Percentiles rank a stretch among this genome's conserved stretches.
Conservation (phyloP, 371 early-diverging fungal genomes). For the Dinochytrium kinnereticum region DNA sequence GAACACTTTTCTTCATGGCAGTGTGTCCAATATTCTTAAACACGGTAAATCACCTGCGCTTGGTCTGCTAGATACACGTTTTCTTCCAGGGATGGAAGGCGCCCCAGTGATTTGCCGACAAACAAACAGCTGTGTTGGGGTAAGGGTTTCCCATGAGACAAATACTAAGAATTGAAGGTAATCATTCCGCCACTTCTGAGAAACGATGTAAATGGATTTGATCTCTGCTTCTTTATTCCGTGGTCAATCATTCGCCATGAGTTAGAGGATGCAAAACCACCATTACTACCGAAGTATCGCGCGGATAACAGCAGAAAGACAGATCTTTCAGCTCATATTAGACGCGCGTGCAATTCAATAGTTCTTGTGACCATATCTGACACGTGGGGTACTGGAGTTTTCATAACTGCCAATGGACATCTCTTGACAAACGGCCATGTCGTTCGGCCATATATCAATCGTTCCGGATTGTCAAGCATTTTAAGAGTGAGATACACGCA, state of each 20-base stretch:
- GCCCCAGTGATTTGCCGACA: neutral
- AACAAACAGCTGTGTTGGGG: neutral
- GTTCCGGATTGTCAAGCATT: neutral
- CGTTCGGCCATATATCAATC: neutral
- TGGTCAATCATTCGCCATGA: neutral
- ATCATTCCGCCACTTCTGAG: slow-evolving; percentile 6
- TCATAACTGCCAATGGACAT: neutral
- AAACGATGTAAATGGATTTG: neutral
- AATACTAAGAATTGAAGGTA: neutral
- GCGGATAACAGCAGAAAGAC: neutral
- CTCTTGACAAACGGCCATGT: slow-evolving; percentile 18
- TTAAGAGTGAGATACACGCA: neutral
- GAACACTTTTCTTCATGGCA: neutral
- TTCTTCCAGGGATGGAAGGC: slow-evolving; percentile 16
- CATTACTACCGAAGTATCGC: slow-evolving; percentile 1
- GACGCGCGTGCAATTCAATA: neutral
- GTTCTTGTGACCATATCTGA: neutral
- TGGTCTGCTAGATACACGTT: neutral
- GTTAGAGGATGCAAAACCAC: neutral
- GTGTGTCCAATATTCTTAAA: neutral
- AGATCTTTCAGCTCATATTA: neutral
- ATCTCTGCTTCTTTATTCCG: slow-evolving; percentile 11
- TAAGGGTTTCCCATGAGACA: neutral
- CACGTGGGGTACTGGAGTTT: slow-evolving; percentile 13
- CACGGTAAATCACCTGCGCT: neutral